Evolutionary conservation across 441 rosid genomes (phyloP), one percentile per base, ranked within the genome.

Genomic region (Arabidopsis lyrata): DNA sequence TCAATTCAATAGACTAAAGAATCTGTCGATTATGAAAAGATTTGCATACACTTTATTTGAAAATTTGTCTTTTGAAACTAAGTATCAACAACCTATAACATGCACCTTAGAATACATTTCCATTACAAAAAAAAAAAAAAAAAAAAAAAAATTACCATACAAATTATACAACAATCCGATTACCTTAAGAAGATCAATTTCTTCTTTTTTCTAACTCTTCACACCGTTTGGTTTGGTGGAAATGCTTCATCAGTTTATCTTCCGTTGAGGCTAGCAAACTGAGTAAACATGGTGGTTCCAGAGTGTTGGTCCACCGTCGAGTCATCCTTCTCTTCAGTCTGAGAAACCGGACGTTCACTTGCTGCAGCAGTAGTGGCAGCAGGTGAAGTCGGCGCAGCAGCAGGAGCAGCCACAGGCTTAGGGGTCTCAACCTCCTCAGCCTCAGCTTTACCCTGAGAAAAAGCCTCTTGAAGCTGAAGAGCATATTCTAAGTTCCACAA

Each of bases 401-500:
- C 29, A 14, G 38, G 48, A 11, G 27, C 57, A 75, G 38, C n/a
- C 83, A 41, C 69, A 0, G 63, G 45, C 15, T 82, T 50, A 4
- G 74, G 54, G 20, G 75, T 45, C 73, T 66, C 84, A 24, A 69
- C 61, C 41, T 91, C 93, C 1, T 88, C 96, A 5, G 87, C 88
- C n/a, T 62, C 66, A 44, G 27, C 12, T 20, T 52, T 75, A 77
- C 83, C 88, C 56, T 79, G 78, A 9, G 89, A 41, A 73, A 82
- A 91, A 3, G 92, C 79, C 70, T 91, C 97, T 70, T 95, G 97
- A 64, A 95, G 86, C 80, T 90, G 99, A 78, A 95, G 78, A 18
- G 97, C 97, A 74, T 87, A 92, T 66, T 95, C 97, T 82, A 92
- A 84, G 68, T 92, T 90, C 97, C 97, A 95, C 61, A 92, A 60